Base-by-base conservation (phyloP, 208 protist genomes). In the Cochliopodium minus region DNA sequence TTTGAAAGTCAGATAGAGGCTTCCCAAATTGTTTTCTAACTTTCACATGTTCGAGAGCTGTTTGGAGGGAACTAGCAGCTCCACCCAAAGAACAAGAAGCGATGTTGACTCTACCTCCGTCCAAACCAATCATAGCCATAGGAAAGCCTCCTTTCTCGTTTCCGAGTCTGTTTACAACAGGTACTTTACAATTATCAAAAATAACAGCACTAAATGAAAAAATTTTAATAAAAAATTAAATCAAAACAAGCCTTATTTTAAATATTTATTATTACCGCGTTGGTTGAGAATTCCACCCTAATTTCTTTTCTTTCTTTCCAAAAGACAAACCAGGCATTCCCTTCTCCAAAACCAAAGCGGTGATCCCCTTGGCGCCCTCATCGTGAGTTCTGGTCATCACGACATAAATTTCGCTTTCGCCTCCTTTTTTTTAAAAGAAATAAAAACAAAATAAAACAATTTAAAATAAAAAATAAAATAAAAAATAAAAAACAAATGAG, bases 81-180 rank as follows among this genome's bases (percentile, higher is more conserved):
- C 62, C 77, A 39, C 79, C 79, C n/a, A 85, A 33, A 43, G 42
- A 65, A 57, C 73, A 82, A 4, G 76, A 65, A 13, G 39, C 72
- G 49, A 86, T 86, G 61, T 86, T 86, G 33, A 86, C 60, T 38
- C 80, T 47, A 5, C 80, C 80, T n/a, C 80, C 78, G 50, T 86
- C 73, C 0, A 86, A 59, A 1, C 72, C 78, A 25, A 58, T 70
- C 80, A 84, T 86, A 1, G 79, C 79, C 35, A 86, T 84, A 1
- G 60, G 64, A 40, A 86, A 86, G 13, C 79, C 79, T 48, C 78
- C 26, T n/a, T 78, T 78, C 40, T 76, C 71, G 9, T 54, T 52
- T 15, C 79, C 76, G 15, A 85, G 39, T n/a, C 78, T 33, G 53
- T 78, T 79, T 10, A 25, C 43, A 0, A 46, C 34, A 15, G 76